A percentile compares a stretch with the other conserved stretches of the same genome.
These are phyloP conservation scores for Garcia nutans DNA, from an alignment of 345 rosid genomes.

Conservation along the genomic window DNA sequence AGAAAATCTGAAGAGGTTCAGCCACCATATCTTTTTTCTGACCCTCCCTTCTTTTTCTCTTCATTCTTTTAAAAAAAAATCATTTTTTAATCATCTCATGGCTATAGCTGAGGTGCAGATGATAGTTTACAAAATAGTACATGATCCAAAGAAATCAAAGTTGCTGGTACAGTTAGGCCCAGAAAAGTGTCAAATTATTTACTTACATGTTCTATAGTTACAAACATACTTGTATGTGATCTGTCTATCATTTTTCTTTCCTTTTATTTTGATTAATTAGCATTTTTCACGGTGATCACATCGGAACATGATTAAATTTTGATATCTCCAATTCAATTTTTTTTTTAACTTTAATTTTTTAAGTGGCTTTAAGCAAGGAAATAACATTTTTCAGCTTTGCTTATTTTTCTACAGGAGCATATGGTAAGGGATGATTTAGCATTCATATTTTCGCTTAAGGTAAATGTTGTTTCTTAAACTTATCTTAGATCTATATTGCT, in stretches of 20 bases:
- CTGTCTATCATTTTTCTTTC: not conserved
- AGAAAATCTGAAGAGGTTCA: not conserved
- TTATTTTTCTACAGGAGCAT: slow-evolving; percentile 62
- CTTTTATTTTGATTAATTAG: no score
- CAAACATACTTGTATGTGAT: not conserved
- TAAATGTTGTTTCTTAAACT: slow-evolving; percentile 26
- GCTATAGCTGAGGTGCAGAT: not conserved
- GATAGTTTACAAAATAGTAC: not conserved
- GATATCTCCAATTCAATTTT: not conserved
- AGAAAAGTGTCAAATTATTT: not conserved
- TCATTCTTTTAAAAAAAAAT: not conserved
- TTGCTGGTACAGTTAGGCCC: not conserved
- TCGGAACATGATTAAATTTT: not conserved
- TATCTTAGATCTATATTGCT: not conserved
- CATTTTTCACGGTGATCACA: not conserved
- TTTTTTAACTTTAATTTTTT: not conserved
- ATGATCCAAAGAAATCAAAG: not conserved
- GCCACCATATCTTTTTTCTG: not conserved
- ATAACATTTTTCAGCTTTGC: slow-evolving; percentile 16
- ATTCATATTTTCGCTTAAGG: slow-evolving; percentile 89
- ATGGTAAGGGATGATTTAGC: slow-evolving; percentile 81
- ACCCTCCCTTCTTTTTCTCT: not conserved
- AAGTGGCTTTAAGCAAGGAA: not conserved
- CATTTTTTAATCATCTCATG: not conserved
- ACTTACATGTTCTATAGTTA: not conserved